A percentile compares a stretch with the other conserved stretches of the same genome.
These are phyloP conservation scores for Monotropa hypopitys DNA, from an alignment of 179 eudicot species.

Conservation along the genomic window DNA sequence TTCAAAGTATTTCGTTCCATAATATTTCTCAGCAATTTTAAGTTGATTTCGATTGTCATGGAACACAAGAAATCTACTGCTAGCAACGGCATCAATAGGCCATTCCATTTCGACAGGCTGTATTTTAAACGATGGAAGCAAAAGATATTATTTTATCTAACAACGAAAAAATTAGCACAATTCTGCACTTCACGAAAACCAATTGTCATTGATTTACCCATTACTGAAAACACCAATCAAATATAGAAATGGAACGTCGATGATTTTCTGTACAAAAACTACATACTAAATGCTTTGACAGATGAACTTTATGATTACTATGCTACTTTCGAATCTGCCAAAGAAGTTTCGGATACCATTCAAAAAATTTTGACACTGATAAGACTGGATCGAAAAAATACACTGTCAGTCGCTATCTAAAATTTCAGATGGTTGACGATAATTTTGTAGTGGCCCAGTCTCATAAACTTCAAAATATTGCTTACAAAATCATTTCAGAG, in stretches of 20 bases:
- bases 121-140: neutral
- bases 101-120: neutral
- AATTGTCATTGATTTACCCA: neutral
- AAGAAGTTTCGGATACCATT: too few relatives aligned
- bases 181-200: neutral
- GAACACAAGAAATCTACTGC: too few relatives aligned
- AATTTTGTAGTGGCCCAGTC: neutral
- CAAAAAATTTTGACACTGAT: too few relatives aligned
- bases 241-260: neutral
- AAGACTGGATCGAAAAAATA: too few relatives aligned
- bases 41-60: too few relatives aligned
- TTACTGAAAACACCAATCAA: neutral
- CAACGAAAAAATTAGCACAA: neutral
- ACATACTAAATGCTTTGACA: conserved; percentile 11
- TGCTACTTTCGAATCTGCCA: too few relatives aligned
- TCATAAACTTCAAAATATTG: conserved; percentile 2
- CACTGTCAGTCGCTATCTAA: neutral
- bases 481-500: conserved; percentile 3
- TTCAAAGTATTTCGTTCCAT: too few relatives aligned
- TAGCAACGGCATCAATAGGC: too few relatives aligned
- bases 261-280: conserved; percentile 11
- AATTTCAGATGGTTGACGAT: conserved; percentile 4
- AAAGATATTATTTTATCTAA: neutral
- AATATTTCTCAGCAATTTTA: too few relatives aligned
- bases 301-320: conserved; percentile 10